Evolutionary conservation across 805 yeast genomes (phyloP), one percentile per base, ranked within the genome.

Genomic region (Barnettozyma vustinii): DNA sequence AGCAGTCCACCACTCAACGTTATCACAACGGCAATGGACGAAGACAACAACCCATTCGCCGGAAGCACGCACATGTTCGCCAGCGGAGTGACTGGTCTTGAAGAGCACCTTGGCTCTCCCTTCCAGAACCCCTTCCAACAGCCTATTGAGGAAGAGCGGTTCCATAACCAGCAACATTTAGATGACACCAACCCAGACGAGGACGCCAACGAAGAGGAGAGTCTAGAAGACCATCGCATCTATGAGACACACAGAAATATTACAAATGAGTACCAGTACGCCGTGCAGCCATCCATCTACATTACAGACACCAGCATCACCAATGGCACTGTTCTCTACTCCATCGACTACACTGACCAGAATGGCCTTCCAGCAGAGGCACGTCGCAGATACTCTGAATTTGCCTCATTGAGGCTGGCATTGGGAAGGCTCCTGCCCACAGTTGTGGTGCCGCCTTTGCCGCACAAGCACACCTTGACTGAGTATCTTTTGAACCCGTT

Each of bases 381-480:
- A 8, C 77, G 86, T 30, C 73, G 98, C 57, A 71, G 98, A 41
- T 94, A 92, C 65, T 87, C 96, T 41, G 99, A 94, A 62, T 94
- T 94, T 65, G 97, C 89, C 60, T 77, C 85, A 47, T 73, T 94
- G 27, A 70, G 97, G 47, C 81, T 75, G 40, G 76, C 84, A 3
- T 73, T 94, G 23, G 71, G 81, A 5, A 81, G 81, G 58, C 69
- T 87, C 30, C 90, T 87, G 58, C 97, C 98, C 1, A 81, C 92
- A 36, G 68, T 81, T 6, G 74, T 94, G 4, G 77, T 94, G 2
- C 98, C 99, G 2, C 96, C 97, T 0, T 88, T 94, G n/a, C 99
- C 99, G 0, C 87, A 83, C 70, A 86, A 86, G 63, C 91, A 86
- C 63, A 74, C 87, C 15, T 63, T 86, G n/a, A 63, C 71, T 7